These are phyloP conservation scores for Orbilia brochopaga DNA, from an alignment of 2,329 filamentous ascomycete genomes.

Conservation along the genomic window DNA sequence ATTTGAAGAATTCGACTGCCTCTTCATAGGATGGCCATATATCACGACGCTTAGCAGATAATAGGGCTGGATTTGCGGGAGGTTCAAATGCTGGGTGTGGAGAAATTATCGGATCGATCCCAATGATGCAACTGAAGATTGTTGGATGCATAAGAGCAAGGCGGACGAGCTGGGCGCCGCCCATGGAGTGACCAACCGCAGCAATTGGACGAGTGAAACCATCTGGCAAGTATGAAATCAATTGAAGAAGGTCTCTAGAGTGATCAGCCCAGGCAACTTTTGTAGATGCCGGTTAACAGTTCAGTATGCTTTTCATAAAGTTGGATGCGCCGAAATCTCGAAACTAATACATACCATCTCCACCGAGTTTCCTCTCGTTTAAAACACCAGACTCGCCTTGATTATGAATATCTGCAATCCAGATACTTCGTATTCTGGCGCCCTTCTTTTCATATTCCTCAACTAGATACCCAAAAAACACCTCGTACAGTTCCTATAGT, in stretches of 20 bases:
- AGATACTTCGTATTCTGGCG: conserved; percentile 78
- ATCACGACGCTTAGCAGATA: conserved; percentile 76
- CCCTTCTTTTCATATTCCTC: conserved; percentile 65
- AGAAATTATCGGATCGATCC: conserved; percentile 80
- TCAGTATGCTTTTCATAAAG: no score
- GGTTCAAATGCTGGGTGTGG: conserved; percentile 58
- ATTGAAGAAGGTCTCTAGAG: conserved; percentile 78
- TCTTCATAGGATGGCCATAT: conserved; percentile 77
- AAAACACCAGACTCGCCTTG: conserved; percentile 79
- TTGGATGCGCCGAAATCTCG: no score
- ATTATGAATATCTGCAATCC: conserved; percentile 87
- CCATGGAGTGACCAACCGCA: conserved; percentile 91
- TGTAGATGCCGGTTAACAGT: not conserved
- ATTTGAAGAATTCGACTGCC: conserved; percentile 71
- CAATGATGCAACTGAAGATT: conserved; percentile 74
- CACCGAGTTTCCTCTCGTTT: conserved; percentile 77
- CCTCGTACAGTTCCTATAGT: conserved; percentile 90
- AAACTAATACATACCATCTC: conserved; percentile 79
- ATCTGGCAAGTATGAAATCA: conserved; percentile 81
- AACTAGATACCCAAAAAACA: conserved; percentile 84
- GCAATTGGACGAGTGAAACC: conserved; percentile 81
- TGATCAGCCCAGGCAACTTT: conserved; percentile 85
- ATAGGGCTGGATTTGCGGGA: conserved; percentile 60
- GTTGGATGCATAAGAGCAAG: conserved; percentile 76
- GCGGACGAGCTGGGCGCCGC: conserved; percentile 65